phyloP scores from a whole-genome alignment of 2,329 filamentous ascomycete genomes.

The Cephalotrichum gorgonifer region DNA sequence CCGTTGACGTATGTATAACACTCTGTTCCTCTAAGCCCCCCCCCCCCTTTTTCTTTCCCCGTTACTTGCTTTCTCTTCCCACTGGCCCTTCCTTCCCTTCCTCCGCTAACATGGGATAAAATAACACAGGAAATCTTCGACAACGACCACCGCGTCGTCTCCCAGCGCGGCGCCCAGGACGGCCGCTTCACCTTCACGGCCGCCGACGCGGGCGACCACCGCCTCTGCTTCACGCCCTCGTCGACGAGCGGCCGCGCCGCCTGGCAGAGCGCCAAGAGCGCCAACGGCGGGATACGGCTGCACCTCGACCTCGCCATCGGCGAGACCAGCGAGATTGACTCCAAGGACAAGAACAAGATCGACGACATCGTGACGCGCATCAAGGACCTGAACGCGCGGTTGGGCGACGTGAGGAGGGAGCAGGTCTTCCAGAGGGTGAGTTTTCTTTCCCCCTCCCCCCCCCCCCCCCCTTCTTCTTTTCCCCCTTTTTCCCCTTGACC shows the following conservation, averaged over 20 bases:
- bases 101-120: background rate
- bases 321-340: constrained; percentile 88
- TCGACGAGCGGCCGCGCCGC: constrained; percentile 58
- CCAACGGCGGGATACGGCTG: constrained; percentile 71
- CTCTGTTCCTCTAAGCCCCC: background rate
- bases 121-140: constrained; percentile 73
- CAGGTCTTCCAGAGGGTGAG: constrained; percentile 90
- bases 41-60: background rate
- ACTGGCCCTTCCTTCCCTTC: background rate
- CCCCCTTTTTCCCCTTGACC: background rate
- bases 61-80: background rate
- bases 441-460: constrained; percentile 10
- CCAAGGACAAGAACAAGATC: constrained; percentile 86
- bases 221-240: constrained; percentile 83
- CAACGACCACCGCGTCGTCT: constrained; percentile 93
- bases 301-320: constrained; percentile 87
- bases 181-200: constrained; percentile 95
- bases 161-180: constrained; percentile 62
- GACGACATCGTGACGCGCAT: constrained; percentile 81
- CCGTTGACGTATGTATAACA: constrained; percentile 66
- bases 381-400: constrained; percentile 74
- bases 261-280: constrained; percentile 58
- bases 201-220: constrained; percentile 89
- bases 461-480: background rate
- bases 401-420: constrained; percentile 84